phyloP scores from a whole-genome alignment of 2,329 filamentous ascomycete species.

The Fusarium oligoseptatum region DNA sequence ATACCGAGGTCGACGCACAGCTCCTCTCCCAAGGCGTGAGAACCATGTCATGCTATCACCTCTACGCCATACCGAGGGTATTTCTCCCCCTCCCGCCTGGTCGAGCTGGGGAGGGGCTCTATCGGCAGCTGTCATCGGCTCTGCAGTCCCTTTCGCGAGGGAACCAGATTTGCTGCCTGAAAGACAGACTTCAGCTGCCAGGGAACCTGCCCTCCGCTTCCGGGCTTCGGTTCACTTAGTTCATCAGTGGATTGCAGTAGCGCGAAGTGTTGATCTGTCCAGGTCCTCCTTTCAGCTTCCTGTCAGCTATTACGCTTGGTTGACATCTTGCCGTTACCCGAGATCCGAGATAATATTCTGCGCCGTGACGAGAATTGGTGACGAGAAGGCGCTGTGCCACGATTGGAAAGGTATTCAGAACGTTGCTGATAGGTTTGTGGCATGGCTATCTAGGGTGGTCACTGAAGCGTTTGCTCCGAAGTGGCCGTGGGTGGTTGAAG shows the following conservation, averaged over 20 bases:
- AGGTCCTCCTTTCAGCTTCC: neutral
- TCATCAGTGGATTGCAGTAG: neutral
- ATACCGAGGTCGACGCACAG: neutral
- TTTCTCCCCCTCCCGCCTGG: neutral
- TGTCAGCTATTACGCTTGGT: neutral
- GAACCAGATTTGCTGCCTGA: neutral
- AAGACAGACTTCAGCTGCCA: neutral
- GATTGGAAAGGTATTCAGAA: neutral
- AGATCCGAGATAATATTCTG: neutral
- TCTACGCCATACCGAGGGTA: neutral
- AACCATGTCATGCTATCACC: neutral
- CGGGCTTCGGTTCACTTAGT: neutral
- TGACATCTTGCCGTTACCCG: neutral
- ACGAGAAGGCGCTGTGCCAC: neutral
- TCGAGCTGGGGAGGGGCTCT: neutral
- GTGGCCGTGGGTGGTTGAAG: neutral
- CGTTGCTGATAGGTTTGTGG: neutral
- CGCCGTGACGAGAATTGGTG: neutral
- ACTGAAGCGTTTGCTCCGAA: neutral
- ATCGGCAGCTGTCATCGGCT: neutral
- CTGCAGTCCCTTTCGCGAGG: neutral
- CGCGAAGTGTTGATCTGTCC: neutral
- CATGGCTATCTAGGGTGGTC: neutral
- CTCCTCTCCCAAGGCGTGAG: neutral
- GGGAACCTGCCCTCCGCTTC: neutral